These are phyloP conservation scores for Aspergillus diversus DNA, from an alignment of 495 filamentous ascomycete species.

Conservation along the genomic window DNA sequence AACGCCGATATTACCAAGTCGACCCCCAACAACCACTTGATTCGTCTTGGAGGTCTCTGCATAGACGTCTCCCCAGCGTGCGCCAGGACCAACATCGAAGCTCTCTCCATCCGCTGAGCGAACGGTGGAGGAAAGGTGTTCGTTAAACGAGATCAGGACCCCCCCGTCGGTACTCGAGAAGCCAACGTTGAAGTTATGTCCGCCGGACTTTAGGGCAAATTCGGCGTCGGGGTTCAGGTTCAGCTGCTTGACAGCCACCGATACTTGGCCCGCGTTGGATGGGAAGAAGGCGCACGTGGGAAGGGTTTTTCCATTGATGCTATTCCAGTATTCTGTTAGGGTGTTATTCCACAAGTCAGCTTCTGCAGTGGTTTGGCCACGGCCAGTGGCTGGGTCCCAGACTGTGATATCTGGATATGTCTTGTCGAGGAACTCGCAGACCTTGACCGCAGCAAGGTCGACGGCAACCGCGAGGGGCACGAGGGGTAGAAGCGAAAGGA, in stretches of 20 bases:
- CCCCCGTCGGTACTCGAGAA: slow-evolving; percentile 28
- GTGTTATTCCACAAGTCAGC: slow-evolving; percentile 8
- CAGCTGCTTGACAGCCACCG: slow-evolving; percentile 23
- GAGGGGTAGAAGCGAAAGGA: not conserved
- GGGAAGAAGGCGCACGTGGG: slow-evolving; percentile 28
- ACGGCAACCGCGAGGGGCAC: not conserved
- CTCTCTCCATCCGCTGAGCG: slow-evolving; percentile 14
- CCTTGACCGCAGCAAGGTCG: not conserved
- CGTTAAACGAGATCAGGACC: slow-evolving; percentile 25
- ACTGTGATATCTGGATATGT: slow-evolving; percentile 15
- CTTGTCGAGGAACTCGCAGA: slow-evolving; percentile 3
- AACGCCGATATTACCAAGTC: slow-evolving; percentile 39
- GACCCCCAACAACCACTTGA: slow-evolving; percentile 38
- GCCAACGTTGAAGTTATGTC: slow-evolving; percentile 29
- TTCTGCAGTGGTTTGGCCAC: not conserved
- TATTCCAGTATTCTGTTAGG: slow-evolving; percentile 20
- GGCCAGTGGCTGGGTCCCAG: slow-evolving; percentile 10
- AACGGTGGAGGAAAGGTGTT: slow-evolving; percentile 17
- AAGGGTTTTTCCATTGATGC: slow-evolving; percentile 16
- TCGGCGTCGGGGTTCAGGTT: slow-evolving; percentile 16
- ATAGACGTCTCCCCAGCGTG: slow-evolving; percentile 40
- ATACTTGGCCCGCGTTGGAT: slow-evolving; percentile 25
- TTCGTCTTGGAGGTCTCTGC: slow-evolving; percentile 30
- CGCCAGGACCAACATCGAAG: slow-evolving; percentile 37
- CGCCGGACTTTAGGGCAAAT: slow-evolving; percentile 29